Conservation (phyloP, 768 basidiomycete genomes). For the Trametes cingulata region DNA sequence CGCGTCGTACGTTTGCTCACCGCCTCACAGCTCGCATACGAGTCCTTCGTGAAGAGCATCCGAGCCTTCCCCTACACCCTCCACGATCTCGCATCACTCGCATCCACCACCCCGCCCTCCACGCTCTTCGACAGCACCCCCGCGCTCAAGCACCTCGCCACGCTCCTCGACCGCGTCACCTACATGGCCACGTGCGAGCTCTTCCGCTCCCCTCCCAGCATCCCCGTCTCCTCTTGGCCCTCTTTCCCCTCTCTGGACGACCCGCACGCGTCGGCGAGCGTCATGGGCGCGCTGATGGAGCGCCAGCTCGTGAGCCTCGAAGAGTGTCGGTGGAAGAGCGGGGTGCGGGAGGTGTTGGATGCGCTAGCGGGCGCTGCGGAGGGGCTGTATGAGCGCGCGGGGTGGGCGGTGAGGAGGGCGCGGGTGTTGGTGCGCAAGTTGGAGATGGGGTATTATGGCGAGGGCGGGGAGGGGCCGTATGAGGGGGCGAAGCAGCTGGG, state of each 20-base stretch:
- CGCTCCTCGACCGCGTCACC: constrained; percentile 65
- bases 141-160: constrained; percentile 54
- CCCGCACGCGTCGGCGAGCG: constrained; percentile 4
- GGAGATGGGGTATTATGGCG: constrained; percentile 48
- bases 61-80: constrained; percentile 51
- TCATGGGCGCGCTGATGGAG: constrained; percentile 60
- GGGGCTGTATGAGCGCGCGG: constrained; percentile 45
- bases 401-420: constrained; percentile 59
- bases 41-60: constrained; percentile 54
- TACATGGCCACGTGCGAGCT: constrained; percentile 71
- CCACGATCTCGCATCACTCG: constrained; percentile 39
- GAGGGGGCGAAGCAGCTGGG: constrained; percentile 36
- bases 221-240: constrained; percentile 45
- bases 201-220: constrained; percentile 42
- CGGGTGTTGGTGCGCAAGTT: constrained; percentile 57
- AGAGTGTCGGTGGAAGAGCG: constrained; percentile 57
- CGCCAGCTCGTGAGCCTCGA: constrained; percentile 61
- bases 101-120: constrained; percentile 31
- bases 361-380: constrained; percentile 51
- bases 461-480: constrained; percentile 3
- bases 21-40: constrained; percentile 54
- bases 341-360: constrained; percentile 42
- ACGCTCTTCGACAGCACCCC: constrained; percentile 44
- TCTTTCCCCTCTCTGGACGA: background rate
- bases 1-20: background rate